phyloP scores from a whole-genome alignment of 805 yeast species.

The Grigorovia transvaalensis region DNA sequence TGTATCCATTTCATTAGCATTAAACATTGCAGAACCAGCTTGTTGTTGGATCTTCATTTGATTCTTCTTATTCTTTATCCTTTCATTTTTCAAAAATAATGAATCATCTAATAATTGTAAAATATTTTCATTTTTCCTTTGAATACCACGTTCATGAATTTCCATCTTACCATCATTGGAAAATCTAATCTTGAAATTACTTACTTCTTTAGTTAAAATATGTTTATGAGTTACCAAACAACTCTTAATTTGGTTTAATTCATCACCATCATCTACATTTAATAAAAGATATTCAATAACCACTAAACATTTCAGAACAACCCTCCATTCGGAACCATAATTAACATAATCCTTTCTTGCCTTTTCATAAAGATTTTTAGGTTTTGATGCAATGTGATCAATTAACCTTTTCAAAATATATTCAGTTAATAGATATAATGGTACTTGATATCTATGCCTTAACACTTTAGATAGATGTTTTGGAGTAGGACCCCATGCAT shows the following conservation, averaged over 20 bases:
- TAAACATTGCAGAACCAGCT: constrained; percentile 12
- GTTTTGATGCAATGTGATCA: constrained; percentile 29
- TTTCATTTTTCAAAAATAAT: constrained; percentile 22
- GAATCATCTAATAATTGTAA: constrained; percentile 23
- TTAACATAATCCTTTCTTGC: constrained; percentile 33
- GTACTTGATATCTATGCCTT: constrained; percentile 24
- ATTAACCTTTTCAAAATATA: constrained; percentile 28
- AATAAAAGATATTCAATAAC: constrained; percentile 28
- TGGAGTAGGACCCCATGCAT: constrained; percentile 44
- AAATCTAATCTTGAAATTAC: constrained; percentile 22
- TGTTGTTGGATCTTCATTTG: constrained; percentile 22
- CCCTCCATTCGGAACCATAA: constrained; percentile 34
- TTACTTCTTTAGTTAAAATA: constrained; percentile 23
- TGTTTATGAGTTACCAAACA: constrained; percentile 27
- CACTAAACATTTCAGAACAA: constrained; percentile 30
- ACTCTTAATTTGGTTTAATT: constrained; percentile 23
- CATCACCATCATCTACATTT: constrained; percentile 27
- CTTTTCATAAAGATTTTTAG: constrained; percentile 30
- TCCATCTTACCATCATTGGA: constrained; percentile 32
- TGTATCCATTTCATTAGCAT: constrained; percentile 19
- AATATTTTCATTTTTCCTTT: constrained; percentile 26
- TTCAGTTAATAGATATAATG: constrained; percentile 25
- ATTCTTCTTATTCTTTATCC: constrained; percentile 23
- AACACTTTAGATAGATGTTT: constrained; percentile 31
- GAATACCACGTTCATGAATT: constrained; percentile 29